phyloP scores from a whole-genome alignment of 768 basidiomycete genomes.

The Agrocybe chaxingu region DNA sequence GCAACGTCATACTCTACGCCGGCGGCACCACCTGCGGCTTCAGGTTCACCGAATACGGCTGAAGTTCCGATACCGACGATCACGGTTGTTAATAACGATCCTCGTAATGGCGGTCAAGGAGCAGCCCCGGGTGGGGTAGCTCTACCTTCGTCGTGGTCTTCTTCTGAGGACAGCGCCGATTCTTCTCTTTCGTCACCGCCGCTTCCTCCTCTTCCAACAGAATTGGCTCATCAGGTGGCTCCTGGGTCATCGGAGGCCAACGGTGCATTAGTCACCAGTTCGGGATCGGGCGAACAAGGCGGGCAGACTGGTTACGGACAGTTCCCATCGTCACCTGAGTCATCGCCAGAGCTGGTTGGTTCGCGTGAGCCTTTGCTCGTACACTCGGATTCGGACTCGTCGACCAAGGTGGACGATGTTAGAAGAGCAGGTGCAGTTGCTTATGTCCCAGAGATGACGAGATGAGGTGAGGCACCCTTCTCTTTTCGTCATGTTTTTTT shows the following conservation, averaged over 20 bases:
- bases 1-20: constrained; percentile 2
- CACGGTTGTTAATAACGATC: constrained; percentile 12
- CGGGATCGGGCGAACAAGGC: constrained; percentile 5
- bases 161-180: not conserved
- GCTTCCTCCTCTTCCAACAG: not conserved
- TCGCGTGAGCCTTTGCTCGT: constrained; percentile 36
- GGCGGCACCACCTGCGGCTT: not conserved
- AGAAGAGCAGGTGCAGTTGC: constrained; percentile 12
- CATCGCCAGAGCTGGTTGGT: constrained; percentile 16
- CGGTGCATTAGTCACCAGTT: constrained; percentile 9
- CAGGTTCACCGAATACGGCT: not conserved
- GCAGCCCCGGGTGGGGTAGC: not conserved
- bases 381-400: constrained; percentile 18
- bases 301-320: constrained; percentile 33
- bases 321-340: constrained; percentile 45
- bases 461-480: constrained; percentile 11
- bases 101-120: not conserved
- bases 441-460: constrained; percentile 16
- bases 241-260: constrained; percentile 4
- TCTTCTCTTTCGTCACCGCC: not conserved
- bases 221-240: not conserved
- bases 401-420: constrained; percentile 15
- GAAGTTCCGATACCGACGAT: constrained; percentile 21
- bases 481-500: constrained; percentile 5
- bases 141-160: not conserved